Evolutionary conservation across 2,329 filamentous ascomycete genomes (phyloP).

Genomic region (Chaetomiaceae sp.): DNA sequence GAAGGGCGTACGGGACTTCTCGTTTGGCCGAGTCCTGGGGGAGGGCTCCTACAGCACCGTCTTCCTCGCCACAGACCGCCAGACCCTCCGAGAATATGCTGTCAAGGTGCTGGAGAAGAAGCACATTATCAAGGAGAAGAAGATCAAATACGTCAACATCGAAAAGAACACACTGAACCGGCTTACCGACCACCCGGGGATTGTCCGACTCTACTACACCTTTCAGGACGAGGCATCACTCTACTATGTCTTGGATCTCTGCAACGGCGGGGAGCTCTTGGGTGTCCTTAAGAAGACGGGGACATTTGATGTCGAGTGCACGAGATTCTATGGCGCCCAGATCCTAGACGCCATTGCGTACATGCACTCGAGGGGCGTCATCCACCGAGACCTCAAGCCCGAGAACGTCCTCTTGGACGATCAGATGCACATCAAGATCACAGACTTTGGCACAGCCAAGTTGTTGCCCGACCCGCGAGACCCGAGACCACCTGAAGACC

Average conservation of each 20-base stretch:
- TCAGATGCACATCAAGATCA: slow-evolving; percentile 97
- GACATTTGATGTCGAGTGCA: slow-evolving; percentile 93
- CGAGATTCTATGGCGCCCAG: slow-evolving; percentile 88
- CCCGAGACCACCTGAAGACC: slow-evolving; percentile 40
- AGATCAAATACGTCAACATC: slow-evolving; percentile 99
- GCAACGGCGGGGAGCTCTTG: slow-evolving; percentile 84
- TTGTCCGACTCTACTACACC: slow-evolving; percentile 95
- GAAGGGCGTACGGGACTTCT: slow-evolving; percentile 96
- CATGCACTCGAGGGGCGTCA: slow-evolving; percentile 94
- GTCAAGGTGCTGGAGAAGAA: slow-evolving; percentile 98
- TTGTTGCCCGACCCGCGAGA: slow-evolving; percentile 62
- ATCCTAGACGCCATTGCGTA: slow-evolving; percentile 96
- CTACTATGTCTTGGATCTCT: slow-evolving; percentile 94
- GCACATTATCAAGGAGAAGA: slow-evolving; percentile 99
- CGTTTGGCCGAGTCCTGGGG: slow-evolving; percentile 82
- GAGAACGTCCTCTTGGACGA: slow-evolving; percentile 95
- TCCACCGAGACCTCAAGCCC: slow-evolving; percentile 93
- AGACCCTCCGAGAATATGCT: slow-evolving; percentile 92
- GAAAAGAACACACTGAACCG: slow-evolving; percentile 97
- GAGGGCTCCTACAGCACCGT: slow-evolving; percentile 99
- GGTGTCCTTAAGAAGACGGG: slow-evolving; percentile 91
- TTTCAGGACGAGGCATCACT: slow-evolving; percentile 95
- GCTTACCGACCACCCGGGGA: slow-evolving; percentile 91
- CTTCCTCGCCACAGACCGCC: slow-evolving; percentile 83
- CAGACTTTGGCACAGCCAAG: slow-evolving; percentile 98